These are phyloP conservation scores for Aegilops bicornis DNA, from an alignment of 176 grass and related monocot species.

Conservation along the genomic window DNA sequence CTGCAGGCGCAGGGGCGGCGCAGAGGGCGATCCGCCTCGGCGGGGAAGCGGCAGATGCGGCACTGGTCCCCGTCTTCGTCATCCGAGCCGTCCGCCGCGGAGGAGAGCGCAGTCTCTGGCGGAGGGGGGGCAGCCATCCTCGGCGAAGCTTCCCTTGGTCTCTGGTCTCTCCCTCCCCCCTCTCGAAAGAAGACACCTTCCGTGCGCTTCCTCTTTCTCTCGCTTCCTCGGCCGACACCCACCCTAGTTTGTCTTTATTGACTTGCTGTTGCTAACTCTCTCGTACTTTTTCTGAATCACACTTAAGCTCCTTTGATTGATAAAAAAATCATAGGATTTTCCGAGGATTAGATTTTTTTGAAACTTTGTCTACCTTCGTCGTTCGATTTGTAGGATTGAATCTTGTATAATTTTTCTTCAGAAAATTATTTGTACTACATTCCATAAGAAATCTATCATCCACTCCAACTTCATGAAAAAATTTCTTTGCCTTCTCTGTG, in stretches of 20 bases:
- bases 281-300: background rate
- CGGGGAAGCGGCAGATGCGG: conserved; percentile 42
- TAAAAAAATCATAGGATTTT: too few species aligned
- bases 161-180: background rate
- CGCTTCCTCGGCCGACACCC: conserved; percentile 11
- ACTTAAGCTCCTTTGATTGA: too few species aligned
- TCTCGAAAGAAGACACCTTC: conserved; percentile 13
- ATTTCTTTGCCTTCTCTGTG: too few species aligned
- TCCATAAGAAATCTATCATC: too few species aligned
- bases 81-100: background rate
- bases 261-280: background rate
- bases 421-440: too few species aligned
- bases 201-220: background rate
- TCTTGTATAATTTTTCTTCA: too few species aligned
- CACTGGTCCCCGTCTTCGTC: conserved; percentile 18
- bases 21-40: conserved; percentile 27
- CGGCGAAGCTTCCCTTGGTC: background rate
- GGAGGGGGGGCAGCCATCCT: conserved; percentile 1
- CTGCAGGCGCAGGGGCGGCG: conserved; percentile 50
- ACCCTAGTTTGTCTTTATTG: background rate
- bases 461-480: too few species aligned
- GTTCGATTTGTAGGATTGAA: too few species aligned
- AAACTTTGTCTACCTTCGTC: too few species aligned
- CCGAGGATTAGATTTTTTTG: too few species aligned
- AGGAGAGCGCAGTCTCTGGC: conserved; percentile 6